Conservation (phyloP, 495 filamentous ascomycete species). For the Usnea hakonensis region DNA sequence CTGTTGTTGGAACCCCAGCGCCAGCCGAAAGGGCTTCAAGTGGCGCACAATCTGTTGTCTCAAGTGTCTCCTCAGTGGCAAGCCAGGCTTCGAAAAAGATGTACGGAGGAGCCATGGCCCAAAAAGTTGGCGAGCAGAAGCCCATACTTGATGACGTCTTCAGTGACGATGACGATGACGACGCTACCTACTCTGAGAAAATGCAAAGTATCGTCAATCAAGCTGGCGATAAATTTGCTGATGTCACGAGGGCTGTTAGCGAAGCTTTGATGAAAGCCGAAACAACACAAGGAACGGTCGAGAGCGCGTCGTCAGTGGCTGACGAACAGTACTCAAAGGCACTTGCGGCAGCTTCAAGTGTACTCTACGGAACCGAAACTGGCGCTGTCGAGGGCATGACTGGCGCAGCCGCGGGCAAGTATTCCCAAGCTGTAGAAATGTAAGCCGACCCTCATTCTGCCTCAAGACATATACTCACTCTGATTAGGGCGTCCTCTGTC, state of each 20-base stretch:
- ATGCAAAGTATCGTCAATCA: slow-evolving; percentile 44
- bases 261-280: slow-evolving; percentile 43
- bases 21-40: slow-evolving; percentile 20
- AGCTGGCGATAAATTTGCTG: slow-evolving; percentile 42
- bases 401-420: slow-evolving; percentile 48
- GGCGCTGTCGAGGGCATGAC: slow-evolving; percentile 42
- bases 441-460: slow-evolving; percentile 30
- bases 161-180: slow-evolving; percentile 39
- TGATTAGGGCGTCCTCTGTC: slow-evolving; percentile 47
- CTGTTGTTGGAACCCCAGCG: slow-evolving; percentile 24
- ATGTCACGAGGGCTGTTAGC: slow-evolving; percentile 46
- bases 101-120: slow-evolving; percentile 49
- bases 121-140: slow-evolving; percentile 39
- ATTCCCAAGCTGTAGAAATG: slow-evolving; percentile 53
- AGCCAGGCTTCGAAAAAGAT: slow-evolving; percentile 38
- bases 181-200: slow-evolving; percentile 38
- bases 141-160: slow-evolving; percentile 49
- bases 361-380: slow-evolving; percentile 49
- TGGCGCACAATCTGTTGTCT: slow-evolving; percentile 21
- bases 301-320: slow-evolving; percentile 42
- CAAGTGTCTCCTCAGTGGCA: slow-evolving; percentile 26
- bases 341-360: slow-evolving; percentile 48
- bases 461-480: slow-evolving; percentile 17
- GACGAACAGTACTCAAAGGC: slow-evolving; percentile 50
- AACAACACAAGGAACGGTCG: slow-evolving; percentile 37